A percentile compares a stretch with the other conserved stretches of the same genome.
Conservation (phyloP, 805 yeast species). For the Hemisphaericaspora nanyangensis region DNA sequence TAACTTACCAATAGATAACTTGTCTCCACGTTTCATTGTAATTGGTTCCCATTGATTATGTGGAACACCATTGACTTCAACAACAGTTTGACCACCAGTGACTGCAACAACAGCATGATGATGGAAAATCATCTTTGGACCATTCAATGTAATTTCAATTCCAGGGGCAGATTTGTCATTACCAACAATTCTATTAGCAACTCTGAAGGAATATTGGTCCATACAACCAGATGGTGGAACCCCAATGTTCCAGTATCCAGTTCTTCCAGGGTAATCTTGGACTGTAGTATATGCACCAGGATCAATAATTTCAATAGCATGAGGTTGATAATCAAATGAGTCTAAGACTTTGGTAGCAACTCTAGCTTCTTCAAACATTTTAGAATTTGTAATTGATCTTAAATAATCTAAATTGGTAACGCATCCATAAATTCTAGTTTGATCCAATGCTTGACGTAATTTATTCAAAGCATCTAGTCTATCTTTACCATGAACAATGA, state of each 20-base stretch:
- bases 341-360: constrained; percentile 89
- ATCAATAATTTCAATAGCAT: constrained; percentile 75
- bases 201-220: constrained; percentile 87
- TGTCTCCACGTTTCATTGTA: constrained; percentile 67
- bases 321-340: constrained; percentile 70
- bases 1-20: constrained; percentile 76
- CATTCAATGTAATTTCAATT: constrained; percentile 80
- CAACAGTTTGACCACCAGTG: constrained; percentile 79
- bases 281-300: constrained; percentile 85
- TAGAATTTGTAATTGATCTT: constrained; percentile 76
- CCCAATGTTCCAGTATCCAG: constrained; percentile 84
- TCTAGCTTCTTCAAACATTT: constrained; percentile 77
- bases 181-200: constrained; percentile 90
- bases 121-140: constrained; percentile 86
- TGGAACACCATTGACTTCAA: constrained; percentile 58
- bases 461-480: constrained; percentile 79
- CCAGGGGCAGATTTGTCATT: constrained; percentile 82
- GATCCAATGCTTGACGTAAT: constrained; percentile 75
- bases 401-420: constrained; percentile 87
- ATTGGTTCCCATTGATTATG: constrained; percentile 73
- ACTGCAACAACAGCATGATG: constrained; percentile 72
- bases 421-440: constrained; percentile 86
- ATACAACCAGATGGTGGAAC: constrained; percentile 99
- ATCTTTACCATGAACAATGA: constrained; percentile 89
- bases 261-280: constrained; percentile 96